Conservation (phyloP, 805 yeast genomes). For the Candida michaelii region DNA sequence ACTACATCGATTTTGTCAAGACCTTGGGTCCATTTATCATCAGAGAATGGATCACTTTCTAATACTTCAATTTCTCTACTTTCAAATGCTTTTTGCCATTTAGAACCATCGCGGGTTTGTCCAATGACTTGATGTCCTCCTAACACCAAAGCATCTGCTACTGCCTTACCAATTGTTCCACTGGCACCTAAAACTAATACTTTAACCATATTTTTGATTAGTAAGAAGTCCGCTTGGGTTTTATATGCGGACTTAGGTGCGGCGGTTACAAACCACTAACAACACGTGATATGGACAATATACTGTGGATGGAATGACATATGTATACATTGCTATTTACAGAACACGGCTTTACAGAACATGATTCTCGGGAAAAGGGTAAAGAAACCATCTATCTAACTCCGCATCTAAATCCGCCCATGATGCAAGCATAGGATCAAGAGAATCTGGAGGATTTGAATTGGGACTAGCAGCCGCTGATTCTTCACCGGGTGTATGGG, state of each 20-base stretch:
- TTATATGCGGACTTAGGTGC: too few species aligned
- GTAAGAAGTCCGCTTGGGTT: too few species aligned
- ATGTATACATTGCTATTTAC: too few species aligned
- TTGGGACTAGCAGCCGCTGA: not conserved
- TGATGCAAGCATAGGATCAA: not conserved
- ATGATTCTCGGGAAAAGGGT: conserved; percentile 13
- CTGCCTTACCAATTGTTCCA: conserved; percentile 7
- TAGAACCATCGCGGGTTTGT: conserved; percentile 6
- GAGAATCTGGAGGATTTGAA: not conserved
- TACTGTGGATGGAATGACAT: too few species aligned
- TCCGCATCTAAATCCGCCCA: conserved; percentile 14
- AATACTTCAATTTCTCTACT: conserved; percentile 9
- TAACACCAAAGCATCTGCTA: conserved; percentile 2
- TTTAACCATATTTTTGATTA: too few species aligned
- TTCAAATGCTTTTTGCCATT: conserved; percentile 4
- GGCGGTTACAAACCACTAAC: too few species aligned
- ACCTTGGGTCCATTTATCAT: conserved; percentile 9
- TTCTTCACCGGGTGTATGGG: conserved; percentile 7
- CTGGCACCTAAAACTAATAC: conserved; percentile 10
- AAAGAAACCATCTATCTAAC: conserved; percentile 16
- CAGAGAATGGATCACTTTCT: conserved; percentile 9
- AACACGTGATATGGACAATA: too few species aligned
- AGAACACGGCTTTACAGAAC: conserved; percentile 3
- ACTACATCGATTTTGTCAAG: conserved; percentile 8
- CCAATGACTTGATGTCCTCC: conserved; percentile 11